A percentile compares a stretch with the other conserved stretches of the same genome.
Conservation (phyloP, 208 protist species). For the Trypanosoma mega region DNA sequence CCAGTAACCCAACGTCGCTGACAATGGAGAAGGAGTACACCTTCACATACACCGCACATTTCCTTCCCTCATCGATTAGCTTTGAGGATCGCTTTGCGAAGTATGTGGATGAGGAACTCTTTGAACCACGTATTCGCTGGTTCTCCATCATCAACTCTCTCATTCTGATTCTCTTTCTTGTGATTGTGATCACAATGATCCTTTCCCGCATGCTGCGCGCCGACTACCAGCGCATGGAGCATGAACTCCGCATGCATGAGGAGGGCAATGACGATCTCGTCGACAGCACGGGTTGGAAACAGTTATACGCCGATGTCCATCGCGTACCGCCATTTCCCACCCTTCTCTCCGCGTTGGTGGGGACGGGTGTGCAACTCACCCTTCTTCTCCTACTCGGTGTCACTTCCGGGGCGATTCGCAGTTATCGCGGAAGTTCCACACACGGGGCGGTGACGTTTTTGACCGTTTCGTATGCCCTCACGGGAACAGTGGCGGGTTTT, state of each 20-base stretch:
- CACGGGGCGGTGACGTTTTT: slow-evolving; percentile 51
- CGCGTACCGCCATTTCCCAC: slow-evolving; percentile 66
- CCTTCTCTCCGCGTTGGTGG: slow-evolving; percentile 84
- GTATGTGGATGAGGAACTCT: slow-evolving; percentile 87
- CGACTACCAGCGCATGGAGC: slow-evolving; percentile 82
- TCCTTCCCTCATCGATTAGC: slow-evolving; percentile 43
- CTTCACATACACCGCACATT: slow-evolving; percentile 90
- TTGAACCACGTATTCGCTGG: slow-evolving; percentile 93
- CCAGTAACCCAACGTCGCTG: slow-evolving; percentile 10
- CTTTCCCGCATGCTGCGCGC: slow-evolving; percentile 80
- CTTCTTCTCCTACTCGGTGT: slow-evolving; percentile 34
- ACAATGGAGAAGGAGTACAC: slow-evolving; percentile 30
- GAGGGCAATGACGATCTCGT: slow-evolving; percentile 49
- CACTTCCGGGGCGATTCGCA: slow-evolving; percentile 2
- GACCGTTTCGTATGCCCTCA: slow-evolving; percentile 74
- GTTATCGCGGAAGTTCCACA: slow-evolving; percentile 20
- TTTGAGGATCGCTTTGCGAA: slow-evolving; percentile 90
- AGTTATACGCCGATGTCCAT: slow-evolving; percentile 95
- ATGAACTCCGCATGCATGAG: slow-evolving; percentile 41
- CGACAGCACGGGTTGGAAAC: slow-evolving; percentile 96
- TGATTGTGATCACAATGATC: slow-evolving; percentile 90
- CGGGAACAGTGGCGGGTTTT: slow-evolving; percentile 78
- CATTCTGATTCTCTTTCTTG: slow-evolving; percentile 89
- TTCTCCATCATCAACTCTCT: slow-evolving; percentile 93
- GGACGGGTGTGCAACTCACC: slow-evolving; percentile 59